Evolutionary conservation across 2,329 filamentous ascomycete species (phyloP), one percentile per base, ranked within the genome.

Genomic region (Xylaria arbuscula): DNA sequence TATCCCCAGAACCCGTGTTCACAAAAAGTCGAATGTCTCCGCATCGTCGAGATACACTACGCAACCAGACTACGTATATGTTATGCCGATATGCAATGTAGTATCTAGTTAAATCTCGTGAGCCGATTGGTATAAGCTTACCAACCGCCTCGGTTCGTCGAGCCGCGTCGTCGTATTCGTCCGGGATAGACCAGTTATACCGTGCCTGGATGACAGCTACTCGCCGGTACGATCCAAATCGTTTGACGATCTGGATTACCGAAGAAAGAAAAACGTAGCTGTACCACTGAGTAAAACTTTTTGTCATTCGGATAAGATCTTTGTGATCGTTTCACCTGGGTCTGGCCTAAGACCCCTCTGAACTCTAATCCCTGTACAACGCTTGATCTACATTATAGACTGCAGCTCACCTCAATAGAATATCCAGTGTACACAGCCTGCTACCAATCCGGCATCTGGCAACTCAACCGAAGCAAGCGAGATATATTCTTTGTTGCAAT

Each of bases 221-320:
- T 55, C 47, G 24, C 47, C 38, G 54, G 59, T 24, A n/a, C n/a
- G 42, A 57, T 15, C 32, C 24, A 66, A 32, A 47, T 57, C 9
- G 17, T 24, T 6, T 15, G 19, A n/a, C n/a, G 15, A 38, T 5
- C 59, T 56, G 32, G 28, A 19, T 24, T 34, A 24, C 17, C 17
- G 45, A 60, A 50, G 4, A 4, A 13, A 3, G 5, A 28, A 28
- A 28, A 3, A 28, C 5, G 2, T 2, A 28, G 28, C 2, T 42
- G 38, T 15, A 22, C 45, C 22, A 48, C 45, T 22, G 8, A 42
- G 34, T 60, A 24, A 32, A 36, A 47, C 63, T 47, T 40, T 40
- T 53, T 58, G 40, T n/a, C 22, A 32, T 59, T 59, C 38, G 65
- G 65, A 28, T 59, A 54, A 54, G 54, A 58, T 58, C 19, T 40